phyloP scores from a whole-genome alignment of 768 basidiomycete genomes.

The Auriculariales sp. region DNA sequence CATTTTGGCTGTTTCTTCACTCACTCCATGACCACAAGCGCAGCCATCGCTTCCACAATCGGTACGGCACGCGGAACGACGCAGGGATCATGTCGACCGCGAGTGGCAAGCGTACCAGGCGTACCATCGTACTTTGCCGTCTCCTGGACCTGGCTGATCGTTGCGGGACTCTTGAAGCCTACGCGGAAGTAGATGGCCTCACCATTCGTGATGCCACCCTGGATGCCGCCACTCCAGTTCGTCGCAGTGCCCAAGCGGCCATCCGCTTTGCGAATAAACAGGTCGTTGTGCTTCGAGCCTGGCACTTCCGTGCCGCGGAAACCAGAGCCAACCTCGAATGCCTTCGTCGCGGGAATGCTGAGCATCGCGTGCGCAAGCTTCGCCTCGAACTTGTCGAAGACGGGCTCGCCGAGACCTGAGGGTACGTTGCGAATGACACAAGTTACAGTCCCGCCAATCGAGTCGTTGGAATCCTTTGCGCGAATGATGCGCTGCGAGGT shows the following conservation, averaged over 20 bases:
- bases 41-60: slow-evolving; percentile 97
- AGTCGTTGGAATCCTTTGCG: slow-evolving; percentile 82
- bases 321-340: slow-evolving; percentile 94
- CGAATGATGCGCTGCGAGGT: slow-evolving; percentile 69
- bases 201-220: slow-evolving; percentile 95
- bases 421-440: slow-evolving; percentile 90
- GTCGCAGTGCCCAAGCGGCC: slow-evolving; percentile 72
- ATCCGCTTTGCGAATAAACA: slow-evolving; percentile 49
- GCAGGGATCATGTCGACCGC: slow-evolving; percentile 93
- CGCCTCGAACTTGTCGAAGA: slow-evolving; percentile 98
- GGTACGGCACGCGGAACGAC: slow-evolving; percentile 95
- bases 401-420: slow-evolving; percentile 87
- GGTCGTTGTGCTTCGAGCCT: slow-evolving; percentile 87
- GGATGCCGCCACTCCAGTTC: slow-evolving; percentile 95
- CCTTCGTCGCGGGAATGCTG: slow-evolving; percentile 96
- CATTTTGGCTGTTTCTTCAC: slow-evolving; percentile 5
- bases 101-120: slow-evolving; percentile 71
- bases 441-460: slow-evolving; percentile 95
- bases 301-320: slow-evolving; percentile 90
- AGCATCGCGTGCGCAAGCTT: slow-evolving; percentile 95
- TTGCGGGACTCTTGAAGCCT: slow-evolving; percentile 97
- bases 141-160: slow-evolving; percentile 80
- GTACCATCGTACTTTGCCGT: slow-evolving; percentile 94
- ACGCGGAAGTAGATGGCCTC: slow-evolving; percentile 96
- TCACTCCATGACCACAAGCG: slow-evolving; percentile 83